Base-by-base conservation (phyloP, 2,329 filamentous ascomycete species). In the Bipolaris victoriae region DNA sequence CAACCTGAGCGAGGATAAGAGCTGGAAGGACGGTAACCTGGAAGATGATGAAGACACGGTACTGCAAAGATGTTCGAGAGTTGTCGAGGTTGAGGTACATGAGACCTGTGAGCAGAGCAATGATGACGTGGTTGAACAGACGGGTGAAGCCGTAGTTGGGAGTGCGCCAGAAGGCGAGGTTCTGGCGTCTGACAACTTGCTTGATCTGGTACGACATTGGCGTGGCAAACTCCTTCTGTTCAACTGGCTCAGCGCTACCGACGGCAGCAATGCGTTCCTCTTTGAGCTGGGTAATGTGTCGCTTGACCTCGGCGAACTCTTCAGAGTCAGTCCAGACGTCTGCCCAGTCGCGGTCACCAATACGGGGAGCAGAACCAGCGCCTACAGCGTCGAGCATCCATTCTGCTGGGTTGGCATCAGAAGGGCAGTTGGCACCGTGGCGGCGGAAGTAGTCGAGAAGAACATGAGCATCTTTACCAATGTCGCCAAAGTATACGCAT, bases 91-190 rank as follows among this genome's bases (percentile, higher is more conserved):
- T 85, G 46, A 96, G 81, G 75, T 90, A 97, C 33, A 89, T 89
- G 11, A 96, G 82, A 65, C 92, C 92, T 0, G 89, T 91, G 53
- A 96, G 79, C 13, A 96, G 71, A 1, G 90, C 88, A 63, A 96
- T 90, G 59, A 87, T 85, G 58, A 94, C 80, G 73, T 96, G 92
- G 71, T 90, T 93, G 81, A 94, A 96, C 16, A 96, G 80, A 16
- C 92, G 86, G 0, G 92, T 96, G 76, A 96, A 95, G 50, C 92
- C 88, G 74, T 97, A 97, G 79, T 96, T 92, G 35, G 90, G 90
- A 1, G 89, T 90, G 40, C 92, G 84, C 91, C 91, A 97, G 80
- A 90, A 94, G 0, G 90, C 84, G 3, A 91, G 80, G 74, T 92
- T 90, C 63, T 88, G 91, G 55, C 93, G 87, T 56, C 79, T 82